Conservation (phyloP, 2,329 filamentous ascomycete genomes). For the Penicillium italicum region DNA sequence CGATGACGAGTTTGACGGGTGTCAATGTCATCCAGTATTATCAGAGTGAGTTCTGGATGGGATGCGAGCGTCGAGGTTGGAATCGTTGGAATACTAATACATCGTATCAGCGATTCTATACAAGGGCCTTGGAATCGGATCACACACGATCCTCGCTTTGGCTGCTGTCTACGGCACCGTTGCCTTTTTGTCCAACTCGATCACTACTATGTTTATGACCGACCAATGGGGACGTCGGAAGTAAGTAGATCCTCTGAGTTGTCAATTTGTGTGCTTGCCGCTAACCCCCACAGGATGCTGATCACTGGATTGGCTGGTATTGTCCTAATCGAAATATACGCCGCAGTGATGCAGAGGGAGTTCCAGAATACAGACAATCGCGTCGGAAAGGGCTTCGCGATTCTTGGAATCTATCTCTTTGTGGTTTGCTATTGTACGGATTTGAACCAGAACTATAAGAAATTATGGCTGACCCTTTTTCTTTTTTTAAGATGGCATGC, state of each 20-base stretch:
- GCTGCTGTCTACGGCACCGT: slow-evolving; percentile 55
- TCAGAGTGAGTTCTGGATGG: slow-evolving; percentile 4
- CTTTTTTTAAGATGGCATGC: slow-evolving; percentile 45
- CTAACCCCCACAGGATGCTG: slow-evolving; percentile 48
- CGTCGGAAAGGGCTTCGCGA: slow-evolving; percentile 57
- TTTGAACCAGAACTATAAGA: neutral
- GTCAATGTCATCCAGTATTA: slow-evolving; percentile 55
- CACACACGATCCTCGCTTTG: slow-evolving; percentile 51
- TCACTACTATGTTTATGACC: slow-evolving; percentile 53
- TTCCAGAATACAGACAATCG: slow-evolving; percentile 56
- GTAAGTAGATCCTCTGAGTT: slow-evolving; percentile 25
- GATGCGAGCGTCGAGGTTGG: too few relatives aligned
- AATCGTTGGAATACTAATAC: neutral
- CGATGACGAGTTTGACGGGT: slow-evolving; percentile 56
- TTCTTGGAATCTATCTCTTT: slow-evolving; percentile 59
- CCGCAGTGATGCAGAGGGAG: slow-evolving; percentile 56
- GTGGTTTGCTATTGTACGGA: slow-evolving; percentile 53
- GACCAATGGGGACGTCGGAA: slow-evolving; percentile 60
- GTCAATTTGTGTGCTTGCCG: neutral
- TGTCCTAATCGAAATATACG: slow-evolving; percentile 57
- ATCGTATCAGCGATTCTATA: slow-evolving; percentile 48
- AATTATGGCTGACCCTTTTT: neutral
- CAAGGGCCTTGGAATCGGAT: slow-evolving; percentile 52
- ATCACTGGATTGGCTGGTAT: slow-evolving; percentile 52
- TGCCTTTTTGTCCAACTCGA: slow-evolving; percentile 50